Percentiles rank a stretch among this genome's conserved stretches.
These are phyloP conservation scores for Hyaloscypha hepaticicola DNA, from an alignment of 495 filamentous ascomycete genomes.

Conservation along the genomic window DNA sequence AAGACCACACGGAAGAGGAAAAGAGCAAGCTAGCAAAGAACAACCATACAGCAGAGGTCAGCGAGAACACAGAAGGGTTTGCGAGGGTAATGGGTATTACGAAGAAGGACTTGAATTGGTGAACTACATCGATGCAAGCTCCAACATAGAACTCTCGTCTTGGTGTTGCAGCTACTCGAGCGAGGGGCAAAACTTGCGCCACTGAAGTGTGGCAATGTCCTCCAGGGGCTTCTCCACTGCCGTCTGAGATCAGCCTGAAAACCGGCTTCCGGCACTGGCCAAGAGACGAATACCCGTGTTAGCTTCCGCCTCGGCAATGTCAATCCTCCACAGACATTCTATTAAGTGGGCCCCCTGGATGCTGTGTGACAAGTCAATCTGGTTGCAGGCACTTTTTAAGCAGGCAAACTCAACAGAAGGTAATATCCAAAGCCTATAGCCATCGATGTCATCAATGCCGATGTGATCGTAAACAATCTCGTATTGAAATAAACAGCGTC, in stretches of 20 bases:
- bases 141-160: not conserved
- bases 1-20: not conserved
- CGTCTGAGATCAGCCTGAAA: not conserved
- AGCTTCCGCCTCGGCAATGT: not conserved
- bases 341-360: not conserved
- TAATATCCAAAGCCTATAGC: not conserved
- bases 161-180: not conserved
- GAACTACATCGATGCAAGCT: not conserved
- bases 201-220: not conserved
- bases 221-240: not conserved
- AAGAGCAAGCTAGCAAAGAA: constrained; percentile 3
- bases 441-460: not conserved
- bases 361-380: not conserved
- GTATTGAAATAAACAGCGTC: not conserved
- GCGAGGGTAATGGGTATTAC: constrained; percentile 17
- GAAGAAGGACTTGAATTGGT: constrained; percentile 28
- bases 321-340: not conserved
- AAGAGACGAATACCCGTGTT: not conserved
- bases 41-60: not conserved
- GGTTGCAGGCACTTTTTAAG: not conserved
- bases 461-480: not conserved
- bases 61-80: not conserved
- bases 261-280: not conserved
- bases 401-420: not conserved
- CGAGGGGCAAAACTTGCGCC: too few species aligned